Percentiles rank a stretch among this genome's conserved stretches.
Conservation (phyloP, 83 land plant species). For the Picea abies region DNA sequence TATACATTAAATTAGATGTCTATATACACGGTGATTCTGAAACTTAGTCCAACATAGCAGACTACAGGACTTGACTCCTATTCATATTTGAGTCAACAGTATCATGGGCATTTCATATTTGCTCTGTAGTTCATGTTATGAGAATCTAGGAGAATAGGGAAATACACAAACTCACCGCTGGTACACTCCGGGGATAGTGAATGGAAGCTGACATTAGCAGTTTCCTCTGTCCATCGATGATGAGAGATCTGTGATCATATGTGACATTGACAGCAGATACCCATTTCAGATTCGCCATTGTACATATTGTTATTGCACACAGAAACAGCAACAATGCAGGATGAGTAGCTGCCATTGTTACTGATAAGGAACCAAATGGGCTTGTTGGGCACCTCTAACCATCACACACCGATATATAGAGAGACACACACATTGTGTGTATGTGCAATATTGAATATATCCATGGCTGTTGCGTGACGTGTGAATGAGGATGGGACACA, state of each 20-base stretch:
- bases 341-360: too few relatives aligned
- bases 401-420: too few relatives aligned
- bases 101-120: background rate
- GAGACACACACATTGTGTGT: too few relatives aligned
- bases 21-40: background rate
- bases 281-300: slow-evolving; percentile 6
- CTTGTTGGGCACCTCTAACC: too few relatives aligned
- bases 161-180: slow-evolving; percentile 36
- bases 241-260: slow-evolving; percentile 68
- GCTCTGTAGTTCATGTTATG: background rate
- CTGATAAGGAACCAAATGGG: too few relatives aligned
- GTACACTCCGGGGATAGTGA: slow-evolving; percentile 84
- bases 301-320: too few relatives aligned
- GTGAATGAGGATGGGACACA: too few relatives aligned
- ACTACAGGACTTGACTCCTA: background rate
- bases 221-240: slow-evolving; percentile 66
- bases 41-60: background rate
- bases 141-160: background rate
- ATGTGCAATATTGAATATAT: too few relatives aligned
- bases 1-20: background rate
- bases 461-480: too few relatives aligned
- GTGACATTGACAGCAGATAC: slow-evolving; percentile 42
- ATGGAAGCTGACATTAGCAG: slow-evolving; percentile 82
- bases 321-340: too few relatives aligned
- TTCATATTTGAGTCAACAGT: background rate